phyloP scores from a whole-genome alignment of 805 yeast species.

The Brettanomyces bruxellensis region DNA sequence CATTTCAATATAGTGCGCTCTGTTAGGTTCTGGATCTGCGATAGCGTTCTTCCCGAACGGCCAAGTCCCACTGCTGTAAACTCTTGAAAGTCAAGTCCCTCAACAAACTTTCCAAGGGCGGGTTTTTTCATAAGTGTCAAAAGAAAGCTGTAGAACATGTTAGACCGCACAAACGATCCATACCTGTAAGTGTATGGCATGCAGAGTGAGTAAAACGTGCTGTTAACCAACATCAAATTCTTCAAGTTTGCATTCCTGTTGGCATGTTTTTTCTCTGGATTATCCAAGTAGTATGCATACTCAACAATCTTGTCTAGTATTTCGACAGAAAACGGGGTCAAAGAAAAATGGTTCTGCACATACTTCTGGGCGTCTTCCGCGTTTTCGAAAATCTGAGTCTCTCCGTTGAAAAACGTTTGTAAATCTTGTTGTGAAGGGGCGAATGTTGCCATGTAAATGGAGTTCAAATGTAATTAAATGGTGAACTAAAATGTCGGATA shows the following conservation, averaged over 20 bases:
- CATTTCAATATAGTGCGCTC: slow-evolving; percentile 59
- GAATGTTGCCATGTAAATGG: slow-evolving; percentile 11
- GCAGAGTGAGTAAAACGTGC: slow-evolving; percentile 48
- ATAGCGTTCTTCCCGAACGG: slow-evolving; percentile 81
- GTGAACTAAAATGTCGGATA: no score
- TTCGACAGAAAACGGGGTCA: slow-evolving; percentile 24
- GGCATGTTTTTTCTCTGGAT: slow-evolving; percentile 18
- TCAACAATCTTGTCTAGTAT: slow-evolving; percentile 24
- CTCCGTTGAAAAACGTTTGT: not conserved
- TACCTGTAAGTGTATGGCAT: slow-evolving; percentile 54
- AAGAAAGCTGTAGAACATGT: slow-evolving; percentile 64
- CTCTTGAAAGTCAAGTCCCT: slow-evolving; percentile 77
- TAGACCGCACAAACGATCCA: slow-evolving; percentile 71
- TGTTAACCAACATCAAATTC: slow-evolving; percentile 35
- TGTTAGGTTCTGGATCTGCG: slow-evolving; percentile 86
- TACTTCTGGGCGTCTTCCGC: not conserved
- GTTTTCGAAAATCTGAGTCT: not conserved
- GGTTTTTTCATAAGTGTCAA: slow-evolving; percentile 34
- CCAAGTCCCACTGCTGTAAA: slow-evolving; percentile 88
- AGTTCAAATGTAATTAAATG: no score
- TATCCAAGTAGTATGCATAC: slow-evolving; percentile 20
- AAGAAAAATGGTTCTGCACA: not conserved
- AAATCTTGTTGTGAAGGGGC: slow-evolving; percentile 4
- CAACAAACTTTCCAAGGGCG: slow-evolving; percentile 51
- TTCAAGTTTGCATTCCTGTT: slow-evolving; percentile 20